phyloP scores from a whole-genome alignment of 805 yeast species.

The Candida patagonica region DNA sequence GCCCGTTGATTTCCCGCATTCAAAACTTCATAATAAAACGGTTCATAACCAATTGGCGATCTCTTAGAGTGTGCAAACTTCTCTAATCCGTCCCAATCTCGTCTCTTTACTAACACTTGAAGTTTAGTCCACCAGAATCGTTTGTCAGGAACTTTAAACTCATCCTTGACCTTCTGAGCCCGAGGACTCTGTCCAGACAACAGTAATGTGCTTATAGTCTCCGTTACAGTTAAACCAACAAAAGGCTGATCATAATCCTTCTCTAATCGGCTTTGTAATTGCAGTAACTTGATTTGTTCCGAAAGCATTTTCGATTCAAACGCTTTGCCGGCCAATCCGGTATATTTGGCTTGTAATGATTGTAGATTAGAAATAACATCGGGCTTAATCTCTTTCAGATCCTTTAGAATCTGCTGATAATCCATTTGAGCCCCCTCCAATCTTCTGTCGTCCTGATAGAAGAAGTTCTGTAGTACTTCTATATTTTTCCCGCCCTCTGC shows the following conservation, averaged over 20 bases:
- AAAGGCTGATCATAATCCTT: conserved; percentile 34
- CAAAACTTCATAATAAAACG: conserved; percentile 48
- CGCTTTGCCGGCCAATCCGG: conserved; percentile 27
- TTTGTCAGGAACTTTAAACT: conserved; percentile 47
- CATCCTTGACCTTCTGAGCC: conserved; percentile 41
- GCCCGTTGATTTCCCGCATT: conserved; percentile 47
- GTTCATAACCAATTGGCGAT: conserved; percentile 64
- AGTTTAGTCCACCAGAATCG: conserved; percentile 49
- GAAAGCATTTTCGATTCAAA: conserved; percentile 34
- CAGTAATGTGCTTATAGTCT: conserved; percentile 40
- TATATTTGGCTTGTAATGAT: conserved; percentile 26
- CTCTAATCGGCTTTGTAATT: conserved; percentile 38
- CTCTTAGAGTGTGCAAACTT: conserved; percentile 41
- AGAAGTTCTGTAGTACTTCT: conserved; percentile 42
- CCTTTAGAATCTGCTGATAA: conserved; percentile 23
- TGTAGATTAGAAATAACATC: conserved; percentile 19
- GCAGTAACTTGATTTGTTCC: conserved; percentile 36
- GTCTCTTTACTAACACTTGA: conserved; percentile 36
- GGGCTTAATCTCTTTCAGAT: conserved; percentile 5
- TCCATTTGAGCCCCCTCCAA: conserved; percentile 38
- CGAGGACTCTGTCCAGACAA: conserved; percentile 40
- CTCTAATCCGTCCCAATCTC: conserved; percentile 48
- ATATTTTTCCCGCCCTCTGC: conserved; percentile 21
- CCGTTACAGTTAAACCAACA: conserved; percentile 36
- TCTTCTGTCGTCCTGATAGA: conserved; percentile 54